phyloP scores from a whole-genome alignment of 2,329 filamentous ascomycete genomes.

The Xylaria sp. region DNA sequence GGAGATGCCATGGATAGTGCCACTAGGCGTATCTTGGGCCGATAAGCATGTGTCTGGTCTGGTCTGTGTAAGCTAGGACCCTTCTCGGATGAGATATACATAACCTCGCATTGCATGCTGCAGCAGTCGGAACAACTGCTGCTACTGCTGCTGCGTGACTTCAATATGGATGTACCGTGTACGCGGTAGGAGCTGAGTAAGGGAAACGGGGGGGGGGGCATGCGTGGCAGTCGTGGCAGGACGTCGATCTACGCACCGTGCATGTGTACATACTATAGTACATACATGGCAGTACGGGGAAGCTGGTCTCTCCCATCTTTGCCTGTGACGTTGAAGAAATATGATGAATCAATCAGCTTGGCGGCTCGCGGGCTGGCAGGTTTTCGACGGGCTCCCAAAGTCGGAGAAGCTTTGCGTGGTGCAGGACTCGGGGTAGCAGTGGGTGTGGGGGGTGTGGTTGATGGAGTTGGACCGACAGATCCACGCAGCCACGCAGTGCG shows the following conservation, averaged over 20 bases:
- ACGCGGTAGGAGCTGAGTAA: not conserved
- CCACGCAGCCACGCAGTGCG: not conserved
- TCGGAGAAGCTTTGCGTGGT: slow-evolving; percentile 1
- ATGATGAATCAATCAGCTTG: too few relatives aligned
- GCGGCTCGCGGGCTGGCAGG: too few relatives aligned
- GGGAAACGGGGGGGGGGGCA: not conserved
- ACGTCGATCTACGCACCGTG: not conserved
- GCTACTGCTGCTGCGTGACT: too few relatives aligned
- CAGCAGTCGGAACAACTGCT: not conserved
- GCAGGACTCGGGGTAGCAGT: slow-evolving; percentile 22
- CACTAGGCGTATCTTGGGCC: too few relatives aligned
- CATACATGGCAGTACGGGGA: slow-evolving; percentile 19
- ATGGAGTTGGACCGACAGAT: slow-evolving; percentile 9
- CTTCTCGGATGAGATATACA: not conserved
- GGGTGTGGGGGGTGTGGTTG: slow-evolving; percentile 11
- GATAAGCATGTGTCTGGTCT: too few relatives aligned
- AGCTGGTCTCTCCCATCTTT: slow-evolving; percentile 14
- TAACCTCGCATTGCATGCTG: not conserved
- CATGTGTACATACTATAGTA: too few relatives aligned
- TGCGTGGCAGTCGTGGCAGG: not conserved
- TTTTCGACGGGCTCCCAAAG: too few relatives aligned
- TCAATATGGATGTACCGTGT: too few relatives aligned
- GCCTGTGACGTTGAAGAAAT: slow-evolving; percentile 14
- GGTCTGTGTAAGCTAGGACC: too few relatives aligned
- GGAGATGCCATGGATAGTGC: too few relatives aligned